Evolutionary conservation across 805 yeast species (phyloP).

Genomic region (Wickerhamiella bombiphila): DNA sequence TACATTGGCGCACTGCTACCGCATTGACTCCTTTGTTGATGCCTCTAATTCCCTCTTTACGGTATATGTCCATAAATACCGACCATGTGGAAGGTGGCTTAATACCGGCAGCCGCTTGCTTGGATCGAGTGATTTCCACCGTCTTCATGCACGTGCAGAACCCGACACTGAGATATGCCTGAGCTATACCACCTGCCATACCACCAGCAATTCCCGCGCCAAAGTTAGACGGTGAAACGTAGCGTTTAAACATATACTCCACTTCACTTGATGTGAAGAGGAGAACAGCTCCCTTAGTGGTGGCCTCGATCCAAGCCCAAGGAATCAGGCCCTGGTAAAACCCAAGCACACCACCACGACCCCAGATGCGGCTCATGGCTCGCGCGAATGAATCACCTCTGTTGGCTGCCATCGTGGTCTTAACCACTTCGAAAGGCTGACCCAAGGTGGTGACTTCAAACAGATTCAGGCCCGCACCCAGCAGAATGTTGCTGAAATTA

Average conservation of each 20-base stretch:
- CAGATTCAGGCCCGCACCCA: constrained; percentile 87
- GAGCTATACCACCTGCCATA: constrained; percentile 89
- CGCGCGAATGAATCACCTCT: constrained; percentile 52
- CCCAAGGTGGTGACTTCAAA: constrained; percentile 91
- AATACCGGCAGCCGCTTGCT: constrained; percentile 56
- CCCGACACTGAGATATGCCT: constrained; percentile 91
- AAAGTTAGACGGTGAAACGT: constrained; percentile 49
- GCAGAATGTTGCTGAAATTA: constrained; percentile 72
- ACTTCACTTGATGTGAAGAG: constrained; percentile 86
- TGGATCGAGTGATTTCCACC: constrained; percentile 86
- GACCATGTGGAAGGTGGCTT: constrained; percentile 62
- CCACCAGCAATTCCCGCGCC: constrained; percentile 91
- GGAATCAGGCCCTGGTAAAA: constrained; percentile 97
- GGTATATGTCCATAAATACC: constrained; percentile 74
- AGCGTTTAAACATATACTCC: constrained; percentile 53
- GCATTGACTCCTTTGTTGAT: constrained; percentile 97
- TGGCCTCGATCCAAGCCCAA: constrained; percentile 99
- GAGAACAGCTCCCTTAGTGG: constrained; percentile 96
- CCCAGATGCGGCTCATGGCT: constrained; percentile 67
- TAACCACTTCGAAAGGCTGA: constrained; percentile 89
- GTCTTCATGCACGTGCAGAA: constrained; percentile 99
- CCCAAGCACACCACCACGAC: constrained; percentile 84
- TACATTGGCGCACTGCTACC: constrained; percentile 96
- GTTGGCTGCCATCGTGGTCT: constrained; percentile 98
- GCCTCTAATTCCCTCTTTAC: constrained; percentile 81